phyloP scores from a whole-genome alignment of 306 rosid species.

The Boehmeria nivea region DNA sequence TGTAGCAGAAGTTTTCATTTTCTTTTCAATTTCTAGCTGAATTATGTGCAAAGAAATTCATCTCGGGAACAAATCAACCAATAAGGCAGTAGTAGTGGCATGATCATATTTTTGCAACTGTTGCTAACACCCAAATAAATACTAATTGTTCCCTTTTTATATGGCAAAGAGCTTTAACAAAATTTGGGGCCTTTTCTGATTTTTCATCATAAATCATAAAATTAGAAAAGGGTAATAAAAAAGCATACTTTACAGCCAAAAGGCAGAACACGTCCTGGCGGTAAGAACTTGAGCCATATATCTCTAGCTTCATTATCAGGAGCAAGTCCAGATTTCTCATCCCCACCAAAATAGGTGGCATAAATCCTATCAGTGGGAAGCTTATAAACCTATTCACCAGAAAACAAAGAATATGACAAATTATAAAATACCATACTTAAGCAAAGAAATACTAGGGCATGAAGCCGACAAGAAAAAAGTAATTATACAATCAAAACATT shows the following conservation, averaged over 20 bases:
- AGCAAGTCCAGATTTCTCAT: conserved; percentile 71
- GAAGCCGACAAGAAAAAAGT: neutral
- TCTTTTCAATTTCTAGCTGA: too few relatives aligned
- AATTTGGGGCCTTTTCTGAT: neutral
- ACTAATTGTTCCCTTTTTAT: too few relatives aligned
- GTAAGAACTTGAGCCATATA: conserved; percentile 72
- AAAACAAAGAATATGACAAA: conserved; percentile 4
- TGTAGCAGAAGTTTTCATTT: too few relatives aligned
- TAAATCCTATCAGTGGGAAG: conserved; percentile 69
- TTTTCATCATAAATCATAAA: conserved; percentile 1
- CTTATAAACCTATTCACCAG: conserved; percentile 59
- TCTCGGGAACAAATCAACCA: neutral
- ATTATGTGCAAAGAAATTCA: too few relatives aligned
- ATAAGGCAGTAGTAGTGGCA: neutral
- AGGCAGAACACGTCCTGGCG: conserved; percentile 84
- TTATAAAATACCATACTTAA: neutral
- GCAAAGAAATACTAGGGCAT: neutral
- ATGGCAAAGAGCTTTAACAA: neutral
- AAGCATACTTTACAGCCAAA: conserved; percentile 80
- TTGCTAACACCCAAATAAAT: neutral
- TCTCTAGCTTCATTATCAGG: conserved; percentile 89
- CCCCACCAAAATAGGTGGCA: conserved; percentile 96
- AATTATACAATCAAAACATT: neutral
- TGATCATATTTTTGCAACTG: neutral
- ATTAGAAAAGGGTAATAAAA: neutral